phyloP scores from a whole-genome alignment of 2,329 filamentous ascomycete species.

The Magnaporthiopsis incrustans region DNA sequence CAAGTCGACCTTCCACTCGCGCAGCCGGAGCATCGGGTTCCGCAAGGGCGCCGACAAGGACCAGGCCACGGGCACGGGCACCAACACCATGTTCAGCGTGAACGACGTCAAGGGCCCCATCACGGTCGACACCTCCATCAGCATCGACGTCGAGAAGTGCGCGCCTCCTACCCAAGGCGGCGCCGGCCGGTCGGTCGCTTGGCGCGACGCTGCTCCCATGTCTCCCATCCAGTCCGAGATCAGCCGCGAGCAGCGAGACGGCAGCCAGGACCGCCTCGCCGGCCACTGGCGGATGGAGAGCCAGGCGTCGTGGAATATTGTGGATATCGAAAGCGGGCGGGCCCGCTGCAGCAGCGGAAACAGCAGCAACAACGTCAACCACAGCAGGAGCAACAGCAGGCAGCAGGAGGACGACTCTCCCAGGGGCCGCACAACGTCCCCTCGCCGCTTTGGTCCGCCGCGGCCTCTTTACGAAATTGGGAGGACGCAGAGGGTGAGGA shows the following conservation, averaged over 20 bases:
- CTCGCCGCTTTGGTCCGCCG: no score
- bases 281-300: not conserved
- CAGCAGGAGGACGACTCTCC: no score
- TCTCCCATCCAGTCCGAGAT: not conserved
- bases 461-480: not conserved
- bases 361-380: not conserved
- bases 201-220: not conserved
- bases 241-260: not conserved
- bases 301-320: not conserved
- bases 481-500: not conserved
- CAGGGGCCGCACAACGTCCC: no score
- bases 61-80: not conserved
- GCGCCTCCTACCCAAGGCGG: not conserved
- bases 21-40: not conserved
- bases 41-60: not conserved
- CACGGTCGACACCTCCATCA: conserved; percentile 1
- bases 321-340: not conserved
- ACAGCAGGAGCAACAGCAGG: no score
- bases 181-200: not conserved
- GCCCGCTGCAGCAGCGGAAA: not conserved
- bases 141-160: conserved; percentile 3
- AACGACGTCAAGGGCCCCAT: conserved; percentile 3
- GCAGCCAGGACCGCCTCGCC: not conserved
- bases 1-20: conserved; percentile 3
- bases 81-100: not conserved